Evolutionary conservation across 140 eudicot species (phyloP).

Genomic region (Artemisia princeps): DNA sequence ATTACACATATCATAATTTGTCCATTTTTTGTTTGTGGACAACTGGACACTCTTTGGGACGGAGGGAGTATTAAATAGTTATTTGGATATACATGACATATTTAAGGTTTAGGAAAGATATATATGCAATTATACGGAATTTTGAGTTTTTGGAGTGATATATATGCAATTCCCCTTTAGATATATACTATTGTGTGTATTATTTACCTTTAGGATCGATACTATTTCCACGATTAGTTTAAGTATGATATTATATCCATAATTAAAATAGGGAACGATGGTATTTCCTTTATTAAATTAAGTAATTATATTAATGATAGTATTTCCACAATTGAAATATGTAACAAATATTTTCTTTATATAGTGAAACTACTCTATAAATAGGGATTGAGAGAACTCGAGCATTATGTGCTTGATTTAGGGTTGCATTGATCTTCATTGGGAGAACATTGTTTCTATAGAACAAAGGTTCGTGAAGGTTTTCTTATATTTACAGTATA

Average conservation of each 20-base stretch:
- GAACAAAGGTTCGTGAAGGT: background rate
- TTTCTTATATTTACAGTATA: background rate
- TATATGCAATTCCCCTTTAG: too few species aligned
- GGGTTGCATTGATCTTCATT: slow-evolving; percentile 6
- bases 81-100: too few species aligned
- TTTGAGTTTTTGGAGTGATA: too few species aligned
- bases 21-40: too few species aligned
- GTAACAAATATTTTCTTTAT: background rate
- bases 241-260: background rate
- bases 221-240: background rate
- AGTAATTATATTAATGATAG: background rate
- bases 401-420: background rate
- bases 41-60: too few species aligned
- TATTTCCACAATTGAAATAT: background rate
- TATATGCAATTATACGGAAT: too few species aligned
- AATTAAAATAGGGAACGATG: background rate
- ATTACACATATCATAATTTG: too few species aligned
- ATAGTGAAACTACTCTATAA: background rate
- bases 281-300: background rate
- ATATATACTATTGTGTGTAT: too few species aligned
- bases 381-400: slow-evolving; percentile 1
- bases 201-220: background rate
- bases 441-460: background rate
- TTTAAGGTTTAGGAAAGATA: too few species aligned
- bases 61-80: too few species aligned